Base-by-base conservation (phyloP, 345 rosid species). In the Eucalyptus coolabah region DNA sequence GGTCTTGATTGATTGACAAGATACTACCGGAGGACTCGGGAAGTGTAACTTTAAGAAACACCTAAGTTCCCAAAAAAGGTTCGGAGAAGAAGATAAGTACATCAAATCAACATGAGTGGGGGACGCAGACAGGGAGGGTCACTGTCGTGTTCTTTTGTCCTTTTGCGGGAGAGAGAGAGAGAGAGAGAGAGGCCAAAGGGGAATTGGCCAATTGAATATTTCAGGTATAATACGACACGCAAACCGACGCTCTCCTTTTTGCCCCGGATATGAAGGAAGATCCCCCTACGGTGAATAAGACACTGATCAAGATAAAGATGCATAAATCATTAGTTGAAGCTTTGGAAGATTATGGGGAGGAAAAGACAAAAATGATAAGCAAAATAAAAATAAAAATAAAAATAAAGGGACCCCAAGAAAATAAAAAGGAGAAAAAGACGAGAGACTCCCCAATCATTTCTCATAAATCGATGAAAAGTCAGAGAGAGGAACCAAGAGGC, bases 201-300 rank as follows among this genome's bases (percentile, higher is more conserved):
- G 50, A n/a, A 49, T n/a, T 63, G 23, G 45, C 81, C 45, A 87
- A 86, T 91, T 90, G 89, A 87, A 91, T 87, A 88, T 89, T 89
- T 77, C 56, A 86, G 85, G 88, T 87, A 88, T 8, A 91, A 88
- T 13, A 91, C n/a, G 93, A 93, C 94, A 88, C 54, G 82, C 72
- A 90, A 90, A 87, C 90, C 90, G 92, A 91, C 94, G 85, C 85
- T 34, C 56, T 11, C 47, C 47, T 77, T 77, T 77, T 77, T 77
- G 85, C 85, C 85, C 85, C 47, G 85, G 85, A 89, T 91, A 85
- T 88, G 92, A 90, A 89, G 94, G 92, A 90, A 90, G 92, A 90
- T 63, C 54, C 54, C 86, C 87, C 88, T 54, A 53, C 7, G 45
- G 60, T 50, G 80, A 88, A 88, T 81, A 87, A 59, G 85, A 90